Evolutionary conservation across 768 basidiomycete species (phyloP).

Genomic region (Tulasnella sp.): DNA sequence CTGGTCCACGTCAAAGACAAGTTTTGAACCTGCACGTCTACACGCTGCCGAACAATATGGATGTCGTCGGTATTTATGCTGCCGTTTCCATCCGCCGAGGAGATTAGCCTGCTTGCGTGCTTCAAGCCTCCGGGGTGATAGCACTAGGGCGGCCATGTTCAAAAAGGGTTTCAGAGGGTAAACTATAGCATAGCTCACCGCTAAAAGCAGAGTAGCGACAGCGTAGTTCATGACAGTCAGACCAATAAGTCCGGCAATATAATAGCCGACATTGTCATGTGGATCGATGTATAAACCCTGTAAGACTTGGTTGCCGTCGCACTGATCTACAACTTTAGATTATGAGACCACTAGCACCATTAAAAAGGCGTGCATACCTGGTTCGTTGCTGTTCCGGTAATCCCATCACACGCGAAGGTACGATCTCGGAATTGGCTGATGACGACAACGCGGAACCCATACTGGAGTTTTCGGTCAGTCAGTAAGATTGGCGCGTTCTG

Average conservation of each 20-base stretch:
- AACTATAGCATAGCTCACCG: constrained; percentile 20
- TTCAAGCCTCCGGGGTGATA: constrained; percentile 30
- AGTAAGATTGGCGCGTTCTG: not conserved
- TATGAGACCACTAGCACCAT: constrained; percentile 20
- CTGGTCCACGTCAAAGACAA: constrained; percentile 13
- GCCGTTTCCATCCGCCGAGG: constrained; percentile 16
- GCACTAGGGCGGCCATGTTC: constrained; percentile 15
- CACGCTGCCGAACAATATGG: constrained; percentile 25
- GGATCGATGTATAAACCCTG: constrained; percentile 27
- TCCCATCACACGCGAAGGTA: constrained; percentile 26
- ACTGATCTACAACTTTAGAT: constrained; percentile 22
- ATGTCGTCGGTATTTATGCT: constrained; percentile 23
- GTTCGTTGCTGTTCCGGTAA: constrained; percentile 21
- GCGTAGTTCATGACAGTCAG: constrained; percentile 26
- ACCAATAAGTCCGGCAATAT: constrained; percentile 24
- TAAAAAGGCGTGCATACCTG: constrained; percentile 22
- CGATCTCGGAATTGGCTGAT: constrained; percentile 33
- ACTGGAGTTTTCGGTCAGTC: constrained; percentile 14
- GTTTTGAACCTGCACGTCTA: constrained; percentile 27
- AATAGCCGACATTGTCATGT: constrained; percentile 23
- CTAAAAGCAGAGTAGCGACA: constrained; percentile 27
- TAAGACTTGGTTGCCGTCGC: constrained; percentile 33
- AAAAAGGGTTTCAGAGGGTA: not conserved
- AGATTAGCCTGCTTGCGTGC: constrained; percentile 27
- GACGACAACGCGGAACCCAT: constrained; percentile 30